These are phyloP conservation scores for Solanum megistacrolobum DNA, from an alignment of 257 asterid species.

Conservation along the genomic window DNA sequence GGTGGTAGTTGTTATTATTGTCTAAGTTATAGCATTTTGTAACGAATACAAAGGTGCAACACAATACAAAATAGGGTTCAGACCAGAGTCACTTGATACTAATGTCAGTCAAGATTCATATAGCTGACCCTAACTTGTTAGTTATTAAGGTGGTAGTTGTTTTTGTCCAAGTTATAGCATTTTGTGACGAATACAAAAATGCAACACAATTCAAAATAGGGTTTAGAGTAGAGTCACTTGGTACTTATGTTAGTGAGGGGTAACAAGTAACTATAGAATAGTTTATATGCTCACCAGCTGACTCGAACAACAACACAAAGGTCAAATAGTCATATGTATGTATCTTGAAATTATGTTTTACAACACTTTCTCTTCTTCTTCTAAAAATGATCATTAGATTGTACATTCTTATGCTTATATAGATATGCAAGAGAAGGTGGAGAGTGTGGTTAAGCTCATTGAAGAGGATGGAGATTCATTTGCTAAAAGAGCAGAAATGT, in stretches of 20 bases:
- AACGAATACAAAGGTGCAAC: background rate
- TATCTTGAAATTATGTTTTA: background rate
- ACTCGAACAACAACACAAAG: background rate
- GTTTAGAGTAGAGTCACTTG: background rate
- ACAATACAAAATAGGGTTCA: background rate
- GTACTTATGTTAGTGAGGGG: background rate
- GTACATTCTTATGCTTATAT: background rate
- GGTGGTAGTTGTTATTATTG: background rate
- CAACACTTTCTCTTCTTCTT: background rate
- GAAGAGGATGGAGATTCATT: conserved; percentile 91
- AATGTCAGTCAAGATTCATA: no score
- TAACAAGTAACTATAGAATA: background rate
- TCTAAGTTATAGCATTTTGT: background rate
- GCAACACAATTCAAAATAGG: background rate
- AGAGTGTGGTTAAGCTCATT: conserved; percentile 52
- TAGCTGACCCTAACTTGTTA: background rate
- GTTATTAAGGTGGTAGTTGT: background rate
- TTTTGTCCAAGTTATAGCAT: background rate
- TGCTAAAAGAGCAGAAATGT: conserved; percentile 90
- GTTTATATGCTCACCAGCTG: background rate
- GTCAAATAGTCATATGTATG: background rate
- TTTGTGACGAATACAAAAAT: background rate
- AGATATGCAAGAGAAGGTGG: conserved; percentile 92
- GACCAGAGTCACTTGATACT: no score
- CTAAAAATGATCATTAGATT: background rate